Conservation (phyloP, 352 stramenopile species). For the Phytophthora brassicae region DNA sequence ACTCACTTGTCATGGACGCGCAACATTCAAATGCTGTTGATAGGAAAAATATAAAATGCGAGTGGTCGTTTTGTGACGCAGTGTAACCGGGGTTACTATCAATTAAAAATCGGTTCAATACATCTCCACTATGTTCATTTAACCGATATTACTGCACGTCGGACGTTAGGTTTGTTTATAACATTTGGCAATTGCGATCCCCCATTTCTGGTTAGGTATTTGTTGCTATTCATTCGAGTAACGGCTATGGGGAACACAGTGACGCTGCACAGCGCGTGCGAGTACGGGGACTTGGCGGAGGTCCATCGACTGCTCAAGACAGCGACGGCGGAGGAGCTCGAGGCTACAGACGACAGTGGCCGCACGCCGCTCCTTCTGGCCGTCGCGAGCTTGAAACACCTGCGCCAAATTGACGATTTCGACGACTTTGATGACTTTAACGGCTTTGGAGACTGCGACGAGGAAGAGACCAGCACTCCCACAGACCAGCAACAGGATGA, state of each 20-base stretch:
- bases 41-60: too few species aligned
- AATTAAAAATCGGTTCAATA: too few species aligned
- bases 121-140: too few species aligned
- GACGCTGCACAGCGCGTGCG: conserved; percentile 82
- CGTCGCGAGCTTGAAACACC: conserved; percentile 56
- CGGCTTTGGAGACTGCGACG: conserved; percentile 29
- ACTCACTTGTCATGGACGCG: conserved; percentile 72
- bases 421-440: conserved; percentile 44
- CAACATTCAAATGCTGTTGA: conserved; percentile 50
- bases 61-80: too few species aligned
- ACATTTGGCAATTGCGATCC: conserved; percentile 7
- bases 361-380: conserved; percentile 77
- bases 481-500: conserved; percentile 3
- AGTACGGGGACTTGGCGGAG: conserved; percentile 62
- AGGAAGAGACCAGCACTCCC: conserved; percentile 5
- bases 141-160: too few species aligned
- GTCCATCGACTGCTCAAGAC: conserved; percentile 65
- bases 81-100: too few species aligned
- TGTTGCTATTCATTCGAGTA: too few species aligned
- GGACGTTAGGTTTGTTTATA: conserved; percentile 23
- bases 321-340: conserved; percentile 62
- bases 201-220: conserved; percentile 5
- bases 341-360: conserved; percentile 71
- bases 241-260: conserved; percentile 77
- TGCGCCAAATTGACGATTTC: conserved; percentile 46